phyloP scores from a whole-genome alignment of 73 alveolate species.

The Stentor roeselii region DNA sequence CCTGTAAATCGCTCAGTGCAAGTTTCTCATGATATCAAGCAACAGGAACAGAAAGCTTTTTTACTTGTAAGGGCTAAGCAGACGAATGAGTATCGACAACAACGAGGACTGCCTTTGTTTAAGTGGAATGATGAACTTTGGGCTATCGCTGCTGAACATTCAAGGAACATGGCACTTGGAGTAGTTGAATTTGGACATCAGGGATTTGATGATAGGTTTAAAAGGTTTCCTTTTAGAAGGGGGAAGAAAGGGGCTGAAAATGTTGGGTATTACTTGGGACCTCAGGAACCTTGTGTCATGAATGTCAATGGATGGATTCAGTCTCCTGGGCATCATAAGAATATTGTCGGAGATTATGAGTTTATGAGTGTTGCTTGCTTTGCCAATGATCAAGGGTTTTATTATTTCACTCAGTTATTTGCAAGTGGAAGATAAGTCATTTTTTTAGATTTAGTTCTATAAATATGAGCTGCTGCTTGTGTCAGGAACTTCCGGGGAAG shows the following conservation, averaged over 20 bases:
- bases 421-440: slow-evolving; percentile 15
- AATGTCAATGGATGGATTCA: slow-evolving; percentile 99
- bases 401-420: slow-evolving; percentile 48
- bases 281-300: slow-evolving; percentile 72
- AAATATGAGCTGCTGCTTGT: too few species aligned
- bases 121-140: slow-evolving; percentile 82
- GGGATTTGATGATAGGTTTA: slow-evolving; percentile 87
- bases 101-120: slow-evolving; percentile 70
- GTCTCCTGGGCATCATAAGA: slow-evolving; percentile 97
- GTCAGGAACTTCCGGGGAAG: too few species aligned
- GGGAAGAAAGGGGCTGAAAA: slow-evolving; percentile 84
- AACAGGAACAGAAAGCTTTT: too few species aligned
- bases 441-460: too few species aligned
- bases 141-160: slow-evolving; percentile 79
- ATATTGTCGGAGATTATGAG: slow-evolving; percentile 62
- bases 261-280: slow-evolving; percentile 81
- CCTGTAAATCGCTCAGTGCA: too few species aligned
- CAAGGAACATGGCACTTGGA: slow-evolving; percentile 91
- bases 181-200: slow-evolving; percentile 91
- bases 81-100: slow-evolving; percentile 80
- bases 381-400: slow-evolving; percentile 31
- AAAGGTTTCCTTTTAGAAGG: slow-evolving; percentile 65
- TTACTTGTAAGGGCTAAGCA: slow-evolving; percentile 15
- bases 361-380: slow-evolving; percentile 45
- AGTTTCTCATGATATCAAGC: too few species aligned